Percentiles rank a stretch among this genome's conserved stretches.
These are phyloP conservation scores for Chloromonas sp. DNA, from an alignment of 163 green algal species.

Conservation along the genomic window DNA sequence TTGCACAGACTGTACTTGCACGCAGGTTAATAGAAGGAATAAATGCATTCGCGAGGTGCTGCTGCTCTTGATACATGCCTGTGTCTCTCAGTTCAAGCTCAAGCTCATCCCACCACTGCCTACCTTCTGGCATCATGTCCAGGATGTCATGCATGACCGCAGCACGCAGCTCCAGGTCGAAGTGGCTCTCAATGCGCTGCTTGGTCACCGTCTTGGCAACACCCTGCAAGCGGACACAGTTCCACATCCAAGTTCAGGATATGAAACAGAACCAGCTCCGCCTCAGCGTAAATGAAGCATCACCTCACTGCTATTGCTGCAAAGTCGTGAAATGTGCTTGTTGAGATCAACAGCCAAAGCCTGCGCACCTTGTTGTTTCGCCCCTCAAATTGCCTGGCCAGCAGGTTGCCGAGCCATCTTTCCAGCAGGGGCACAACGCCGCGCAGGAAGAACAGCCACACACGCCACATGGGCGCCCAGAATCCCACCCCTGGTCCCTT, in stretches of 20 bases:
- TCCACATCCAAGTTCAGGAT: too few species aligned
- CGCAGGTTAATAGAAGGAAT: too few species aligned
- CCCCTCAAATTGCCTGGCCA: slow-evolving; percentile 98
- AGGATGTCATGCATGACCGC: slow-evolving; percentile 99
- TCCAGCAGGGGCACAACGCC: slow-evolving; percentile 98
- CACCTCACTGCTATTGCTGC: not conserved
- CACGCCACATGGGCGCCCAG: slow-evolving; percentile 98
- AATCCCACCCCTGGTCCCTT: slow-evolving; percentile 98
- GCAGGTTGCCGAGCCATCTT: slow-evolving; percentile 98
- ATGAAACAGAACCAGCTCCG: too few species aligned
- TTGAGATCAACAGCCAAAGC: too few species aligned
- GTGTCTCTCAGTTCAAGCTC: too few species aligned
- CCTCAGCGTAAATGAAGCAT: too few species aligned
- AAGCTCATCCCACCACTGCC: too few species aligned
- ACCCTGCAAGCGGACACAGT: slow-evolving; percentile 1
- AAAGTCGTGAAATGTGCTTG: not conserved
- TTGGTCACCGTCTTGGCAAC: slow-evolving; percentile 99
- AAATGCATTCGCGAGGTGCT: too few species aligned
- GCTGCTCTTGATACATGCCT: too few species aligned
- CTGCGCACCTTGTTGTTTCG: slow-evolving; percentile 77
- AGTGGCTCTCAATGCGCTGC: slow-evolving; percentile 98
- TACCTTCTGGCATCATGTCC: slow-evolving; percentile 97
- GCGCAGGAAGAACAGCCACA: slow-evolving; percentile 99
- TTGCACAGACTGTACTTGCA: too few species aligned
- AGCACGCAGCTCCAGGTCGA: slow-evolving; percentile 97